Percentiles rank a stretch among this genome's conserved stretches.
Conservation (phyloP, 805 yeast species). For the Blastobotrys attinorum region DNA sequence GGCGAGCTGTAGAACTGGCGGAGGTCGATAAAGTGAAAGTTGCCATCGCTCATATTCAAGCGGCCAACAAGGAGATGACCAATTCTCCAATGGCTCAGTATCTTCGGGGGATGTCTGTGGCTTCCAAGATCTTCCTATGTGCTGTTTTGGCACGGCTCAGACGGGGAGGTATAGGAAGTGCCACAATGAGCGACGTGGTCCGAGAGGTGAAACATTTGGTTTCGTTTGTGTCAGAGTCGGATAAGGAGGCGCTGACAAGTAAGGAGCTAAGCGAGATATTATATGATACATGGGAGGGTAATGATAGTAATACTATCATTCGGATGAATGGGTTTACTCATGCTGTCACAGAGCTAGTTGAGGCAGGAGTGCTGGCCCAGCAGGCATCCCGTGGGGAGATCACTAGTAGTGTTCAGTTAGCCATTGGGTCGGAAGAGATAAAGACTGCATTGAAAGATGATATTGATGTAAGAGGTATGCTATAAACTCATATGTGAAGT, state of each 20-base stretch:
- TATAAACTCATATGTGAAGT: constrained; percentile 13
- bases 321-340: constrained; percentile 54
- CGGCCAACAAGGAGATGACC: constrained; percentile 73
- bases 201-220: constrained; percentile 62
- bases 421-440: constrained; percentile 65
- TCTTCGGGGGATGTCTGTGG: constrained; percentile 52
- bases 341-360: constrained; percentile 61
- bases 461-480: constrained; percentile 32
- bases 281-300: constrained; percentile 28
- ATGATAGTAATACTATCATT: constrained; percentile 23
- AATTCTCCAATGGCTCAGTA: constrained; percentile 62
- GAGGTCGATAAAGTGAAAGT: constrained; percentile 39
- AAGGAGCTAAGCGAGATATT: constrained; percentile 30
- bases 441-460: constrained; percentile 54
- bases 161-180: constrained; percentile 64
- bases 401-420: constrained; percentile 52
- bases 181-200: constrained; percentile 62
- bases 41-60: constrained; percentile 62
- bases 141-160: constrained; percentile 57
- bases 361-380: constrained; percentile 66
- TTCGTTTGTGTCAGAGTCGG: neutral
- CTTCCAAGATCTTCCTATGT: constrained; percentile 64
- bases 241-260: constrained; percentile 24
- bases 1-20: constrained; percentile 84
- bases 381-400: constrained; percentile 67